Evolutionary conservation across 345 rosid species (phyloP), one percentile per base, ranked within the genome.

Genomic region (Aethionema arabicum): DNA sequence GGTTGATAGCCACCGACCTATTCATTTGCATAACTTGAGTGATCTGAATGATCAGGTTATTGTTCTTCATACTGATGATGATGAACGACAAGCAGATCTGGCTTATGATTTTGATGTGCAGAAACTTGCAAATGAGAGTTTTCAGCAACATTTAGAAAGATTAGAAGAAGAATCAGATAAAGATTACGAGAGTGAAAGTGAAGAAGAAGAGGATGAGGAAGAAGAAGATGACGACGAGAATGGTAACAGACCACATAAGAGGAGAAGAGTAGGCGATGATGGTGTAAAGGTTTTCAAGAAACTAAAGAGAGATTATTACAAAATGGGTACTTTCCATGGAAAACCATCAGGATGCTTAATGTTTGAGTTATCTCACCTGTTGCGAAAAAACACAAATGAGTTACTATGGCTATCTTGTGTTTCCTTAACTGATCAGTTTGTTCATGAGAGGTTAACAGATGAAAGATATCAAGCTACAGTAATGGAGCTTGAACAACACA

Each of bases 401-500:
- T 77, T 93, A 76, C 81, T 93, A 9, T 93, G 99, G 97, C 58
- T 93, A 65, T 92, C 99, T 72, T 93, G 97, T 71, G 87, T 93
- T 70, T 86, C 97, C 0, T 72, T 90, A 57, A 82, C 99, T 38
- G 97, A 90, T 78, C 99, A 93, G 76, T 90, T 93, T 60, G 92
- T 90, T 46, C 96, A 93, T 11, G 97, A 87, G 83, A 83, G 95
- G 75, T 58, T 93, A 40, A 87, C 97, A 3, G 96, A 87, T 68
- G 97, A 93, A 76, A 85, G 99, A 84, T 93, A 90, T 60, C 89
- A 84, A 73, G 96, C 85, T 52, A 92, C 95, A 11, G 95, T 90
- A 33, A 93, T 87, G 96, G 99, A 87, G 85, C 97, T 93, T 59
- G 97, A 93, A 76, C 95, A 93, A 61, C 96, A 90, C 40, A 86